These are phyloP conservation scores for Melampsora abietis-canadensis DNA, from an alignment of 1,284 basidiomycete genomes.

Conservation along the genomic window DNA sequence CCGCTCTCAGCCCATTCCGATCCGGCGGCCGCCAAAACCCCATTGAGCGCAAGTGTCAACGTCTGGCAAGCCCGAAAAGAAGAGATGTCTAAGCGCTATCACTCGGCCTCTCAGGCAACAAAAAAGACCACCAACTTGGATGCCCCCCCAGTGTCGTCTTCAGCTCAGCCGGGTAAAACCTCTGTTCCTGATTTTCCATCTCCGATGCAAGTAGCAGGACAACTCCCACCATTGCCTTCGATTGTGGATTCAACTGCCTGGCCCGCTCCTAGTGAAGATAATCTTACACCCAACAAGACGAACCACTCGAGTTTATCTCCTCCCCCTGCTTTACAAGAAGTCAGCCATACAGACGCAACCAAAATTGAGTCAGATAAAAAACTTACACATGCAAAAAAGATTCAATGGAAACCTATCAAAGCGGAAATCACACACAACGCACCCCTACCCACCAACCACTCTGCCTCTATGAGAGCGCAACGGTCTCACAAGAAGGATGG, in stretches of 20 bases:
- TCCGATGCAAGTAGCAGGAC: not conserved
- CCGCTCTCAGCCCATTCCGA: too few species aligned
- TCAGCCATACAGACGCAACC: not conserved
- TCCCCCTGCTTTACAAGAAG: not conserved
- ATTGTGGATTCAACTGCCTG: not conserved
- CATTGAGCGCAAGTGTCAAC: not conserved
- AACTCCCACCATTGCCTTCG: not conserved
- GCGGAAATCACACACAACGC: constrained; percentile 20
- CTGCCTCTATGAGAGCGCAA: not conserved
- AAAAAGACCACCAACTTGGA: not conserved
- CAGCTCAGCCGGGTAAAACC: not conserved
- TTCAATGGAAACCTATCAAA: constrained; percentile 14
- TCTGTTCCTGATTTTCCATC: too few species aligned
- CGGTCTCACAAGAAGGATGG: constrained; percentile 2
- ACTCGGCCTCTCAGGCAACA: not conserved
- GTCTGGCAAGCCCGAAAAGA: constrained; percentile 13
- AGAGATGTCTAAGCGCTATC: constrained; percentile 19
- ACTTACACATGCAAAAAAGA: not conserved
- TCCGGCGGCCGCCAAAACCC: not conserved
- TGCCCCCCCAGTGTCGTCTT: not conserved
- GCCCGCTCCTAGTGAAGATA: constrained; percentile 14
- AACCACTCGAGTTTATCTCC: not conserved
- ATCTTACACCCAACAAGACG: too few species aligned
- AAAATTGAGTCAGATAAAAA: not conserved
- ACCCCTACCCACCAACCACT: constrained; percentile 9